Conservation (phyloP, 345 rosid species). For the Rhizophora mangle region DNA sequence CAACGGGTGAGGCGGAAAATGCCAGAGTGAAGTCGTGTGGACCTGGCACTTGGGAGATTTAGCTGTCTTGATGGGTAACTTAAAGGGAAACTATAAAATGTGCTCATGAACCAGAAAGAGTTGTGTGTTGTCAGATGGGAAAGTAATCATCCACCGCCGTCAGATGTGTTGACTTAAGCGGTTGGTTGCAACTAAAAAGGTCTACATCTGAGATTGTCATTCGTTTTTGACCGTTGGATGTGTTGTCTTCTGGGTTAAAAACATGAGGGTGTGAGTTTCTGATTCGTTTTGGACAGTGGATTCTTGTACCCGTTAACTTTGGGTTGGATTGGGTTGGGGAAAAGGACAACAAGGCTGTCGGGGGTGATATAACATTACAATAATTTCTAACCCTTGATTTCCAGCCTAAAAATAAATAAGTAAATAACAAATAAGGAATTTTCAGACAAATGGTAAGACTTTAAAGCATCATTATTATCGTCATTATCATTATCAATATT, state of each 20-base stretch:
- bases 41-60: neutral
- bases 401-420: too few relatives aligned
- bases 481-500: too few relatives aligned
- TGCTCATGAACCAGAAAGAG: neutral
- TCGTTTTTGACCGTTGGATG: constrained; percentile 7
- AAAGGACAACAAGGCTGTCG: neutral
- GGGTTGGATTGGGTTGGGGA: neutral
- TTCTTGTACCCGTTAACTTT: neutral
- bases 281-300: neutral
- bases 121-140: too few relatives aligned
- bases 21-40: neutral
- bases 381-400: too few relatives aligned
- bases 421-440: too few relatives aligned
- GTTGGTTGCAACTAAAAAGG: too few relatives aligned
- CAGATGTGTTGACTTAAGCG: too few relatives aligned
- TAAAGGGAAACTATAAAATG: neutral
- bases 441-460: too few relatives aligned
- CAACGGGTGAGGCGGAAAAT: neutral
- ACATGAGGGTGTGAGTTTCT: neutral
- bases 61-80: neutral
- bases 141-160: too few relatives aligned
- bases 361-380: neutral
- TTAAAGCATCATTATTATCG: too few relatives aligned
- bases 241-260: neutral
- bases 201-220: too few relatives aligned